Evolutionary conservation across 768 basidiomycete genomes (phyloP).

Genomic region (Tylopilus felleus): DNA sequence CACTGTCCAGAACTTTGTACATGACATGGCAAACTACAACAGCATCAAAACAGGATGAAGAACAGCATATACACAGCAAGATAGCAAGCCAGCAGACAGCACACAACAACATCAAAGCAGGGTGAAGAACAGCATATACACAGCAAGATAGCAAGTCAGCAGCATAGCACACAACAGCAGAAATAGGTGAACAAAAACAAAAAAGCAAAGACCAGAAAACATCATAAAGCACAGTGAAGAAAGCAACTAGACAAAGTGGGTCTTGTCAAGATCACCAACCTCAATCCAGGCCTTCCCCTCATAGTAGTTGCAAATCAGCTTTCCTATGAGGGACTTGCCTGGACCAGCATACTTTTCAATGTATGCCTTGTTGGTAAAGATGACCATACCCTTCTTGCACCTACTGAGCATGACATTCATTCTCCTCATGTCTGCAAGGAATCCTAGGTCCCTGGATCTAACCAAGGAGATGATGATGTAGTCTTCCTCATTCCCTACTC

Average conservation of each 20-base stretch:
- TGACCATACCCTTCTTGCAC: conserved; percentile 75
- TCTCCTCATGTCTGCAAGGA: conserved; percentile 59
- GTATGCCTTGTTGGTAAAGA: conserved; percentile 62
- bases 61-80: conserved; percentile 10
- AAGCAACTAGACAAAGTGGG: conserved; percentile 15
- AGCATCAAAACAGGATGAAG: background rate
- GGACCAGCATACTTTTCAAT: conserved; percentile 53
- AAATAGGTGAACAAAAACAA: background rate
- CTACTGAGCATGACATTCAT: conserved; percentile 89
- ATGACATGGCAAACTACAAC: conserved; percentile 5
- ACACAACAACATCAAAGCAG: background rate
- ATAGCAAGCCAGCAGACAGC: conserved; percentile 17
- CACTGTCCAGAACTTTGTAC: conserved; percentile 1
- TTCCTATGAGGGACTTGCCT: conserved; percentile 41
- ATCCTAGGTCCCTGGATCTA: conserved; percentile 60
- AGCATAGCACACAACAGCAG: conserved; percentile 10
- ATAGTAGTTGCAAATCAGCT: conserved; percentile 31
- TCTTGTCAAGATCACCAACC: conserved; percentile 27
- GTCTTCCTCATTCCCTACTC: conserved; percentile 78
- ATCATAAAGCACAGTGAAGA: background rate
- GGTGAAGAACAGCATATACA: background rate
- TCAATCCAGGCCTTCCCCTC: conserved; percentile 36
- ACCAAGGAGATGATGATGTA: conserved; percentile 72
- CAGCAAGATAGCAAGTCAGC: conserved; percentile 18
- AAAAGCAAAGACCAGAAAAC: background rate